These are phyloP conservation scores for Cercospora zeae-maydis DNA, from an alignment of 2,329 filamentous ascomycete genomes.

Conservation along the genomic window DNA sequence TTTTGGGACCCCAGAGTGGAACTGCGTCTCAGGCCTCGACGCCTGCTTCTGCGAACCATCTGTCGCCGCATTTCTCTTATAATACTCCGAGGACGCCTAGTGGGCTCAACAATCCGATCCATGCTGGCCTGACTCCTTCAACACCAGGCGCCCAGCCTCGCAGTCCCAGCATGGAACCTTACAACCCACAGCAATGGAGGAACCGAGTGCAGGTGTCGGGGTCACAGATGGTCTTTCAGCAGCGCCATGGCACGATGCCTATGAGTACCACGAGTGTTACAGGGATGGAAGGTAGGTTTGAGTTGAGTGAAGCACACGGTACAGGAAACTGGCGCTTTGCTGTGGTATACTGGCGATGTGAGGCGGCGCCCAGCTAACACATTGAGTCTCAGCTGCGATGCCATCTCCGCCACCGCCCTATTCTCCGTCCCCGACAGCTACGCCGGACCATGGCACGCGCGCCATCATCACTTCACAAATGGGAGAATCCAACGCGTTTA, in stretches of 20 bases:
- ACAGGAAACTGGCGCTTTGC: background rate
- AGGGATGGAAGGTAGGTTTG: constrained; percentile 47
- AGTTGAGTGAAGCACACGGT: constrained; percentile 13
- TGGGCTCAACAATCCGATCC: constrained; percentile 24
- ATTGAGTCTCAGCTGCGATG: constrained; percentile 40
- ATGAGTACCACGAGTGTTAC: constrained; percentile 40
- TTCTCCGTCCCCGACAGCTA: constrained; percentile 44
- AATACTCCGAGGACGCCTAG: constrained; percentile 29
- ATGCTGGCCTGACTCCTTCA: constrained; percentile 17
- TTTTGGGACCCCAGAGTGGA: constrained; percentile 30
- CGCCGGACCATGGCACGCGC: constrained; percentile 38
- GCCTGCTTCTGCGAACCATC: constrained; percentile 39
- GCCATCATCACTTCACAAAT: constrained; percentile 39
- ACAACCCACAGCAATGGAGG: constrained; percentile 52
- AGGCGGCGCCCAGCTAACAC: background rate
- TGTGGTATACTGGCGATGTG: background rate
- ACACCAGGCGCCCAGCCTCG: constrained; percentile 28
- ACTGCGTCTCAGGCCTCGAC: constrained; percentile 37
- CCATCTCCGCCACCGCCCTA: constrained; percentile 51
- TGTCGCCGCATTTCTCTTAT: constrained; percentile 25
- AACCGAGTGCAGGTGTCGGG: constrained; percentile 40
- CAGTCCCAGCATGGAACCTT: constrained; percentile 38
- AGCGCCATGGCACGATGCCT: constrained; percentile 31
- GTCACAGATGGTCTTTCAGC: constrained; percentile 35
- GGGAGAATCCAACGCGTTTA: constrained; percentile 36